Conservation (phyloP, 106 monocot genomes). For the Acanthochlamys bracteata region DNA sequence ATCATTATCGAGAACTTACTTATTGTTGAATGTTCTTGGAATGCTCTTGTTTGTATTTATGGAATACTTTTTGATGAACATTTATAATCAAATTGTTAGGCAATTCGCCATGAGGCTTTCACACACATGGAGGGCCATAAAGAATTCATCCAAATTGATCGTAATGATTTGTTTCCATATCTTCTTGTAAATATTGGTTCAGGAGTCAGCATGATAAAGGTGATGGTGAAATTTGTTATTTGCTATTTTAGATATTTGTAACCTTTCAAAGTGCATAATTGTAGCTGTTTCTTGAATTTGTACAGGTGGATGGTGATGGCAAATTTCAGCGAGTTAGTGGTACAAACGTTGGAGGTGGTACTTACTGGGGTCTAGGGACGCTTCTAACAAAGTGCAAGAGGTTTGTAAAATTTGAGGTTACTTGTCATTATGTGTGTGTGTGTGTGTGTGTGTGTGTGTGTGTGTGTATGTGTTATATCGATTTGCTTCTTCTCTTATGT, state of each 20-base stretch:
- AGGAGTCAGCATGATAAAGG: conserved; percentile 98
- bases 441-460: neutral
- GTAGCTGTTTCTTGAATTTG: too few relatives aligned
- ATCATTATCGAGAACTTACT: too few relatives aligned
- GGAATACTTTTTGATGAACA: too few relatives aligned
- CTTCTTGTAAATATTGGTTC: conserved; percentile 99
- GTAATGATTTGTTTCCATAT: conserved; percentile 92
- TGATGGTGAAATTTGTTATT: conserved; percentile 13
- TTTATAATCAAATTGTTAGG: conserved; percentile 33
- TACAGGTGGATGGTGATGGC: conserved; percentile 91
- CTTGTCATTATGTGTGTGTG: conserved; percentile 3
- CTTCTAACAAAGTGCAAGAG: conserved; percentile 96
- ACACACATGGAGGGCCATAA: conserved; percentile 98
- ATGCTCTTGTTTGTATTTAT: too few relatives aligned
- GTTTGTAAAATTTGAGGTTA: conserved; percentile 23
- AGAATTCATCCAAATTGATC: conserved; percentile 92
- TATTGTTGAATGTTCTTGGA: too few relatives aligned
- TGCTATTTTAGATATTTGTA: neutral
- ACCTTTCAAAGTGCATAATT: conserved; percentile 4
- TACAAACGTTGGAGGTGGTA: conserved; percentile 99
- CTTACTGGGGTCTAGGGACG: conserved; percentile 91
- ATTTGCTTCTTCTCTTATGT: conserved; percentile 1
- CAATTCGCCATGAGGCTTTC: conserved; percentile 98
- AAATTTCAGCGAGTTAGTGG: conserved; percentile 96
- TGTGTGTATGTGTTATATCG: neutral